Conservation (phyloP, 2,329 filamentous ascomycete species). For the Alternaria postmessia region DNA sequence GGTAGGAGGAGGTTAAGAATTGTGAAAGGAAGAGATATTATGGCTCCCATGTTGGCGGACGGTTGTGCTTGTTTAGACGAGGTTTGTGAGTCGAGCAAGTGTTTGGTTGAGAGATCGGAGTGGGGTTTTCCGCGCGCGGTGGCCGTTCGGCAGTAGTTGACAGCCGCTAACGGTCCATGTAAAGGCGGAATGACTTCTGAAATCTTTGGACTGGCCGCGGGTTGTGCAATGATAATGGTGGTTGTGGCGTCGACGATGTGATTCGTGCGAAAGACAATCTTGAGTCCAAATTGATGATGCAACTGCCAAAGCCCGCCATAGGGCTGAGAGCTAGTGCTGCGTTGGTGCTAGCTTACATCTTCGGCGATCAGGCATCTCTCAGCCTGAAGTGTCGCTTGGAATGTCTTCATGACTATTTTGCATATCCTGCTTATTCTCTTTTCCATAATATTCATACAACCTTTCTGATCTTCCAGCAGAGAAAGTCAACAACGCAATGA, state of each 20-base stretch:
- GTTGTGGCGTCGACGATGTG: background rate
- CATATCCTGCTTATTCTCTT: background rate
- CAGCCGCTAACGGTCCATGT: conserved; percentile 7
- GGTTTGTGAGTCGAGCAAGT: background rate
- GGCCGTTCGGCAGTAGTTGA: background rate
- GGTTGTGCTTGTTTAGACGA: background rate
- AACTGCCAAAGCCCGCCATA: conserved; percentile 4
- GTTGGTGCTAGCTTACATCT: background rate
- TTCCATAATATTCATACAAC: no score
- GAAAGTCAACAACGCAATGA: no score
- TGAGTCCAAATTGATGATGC: conserved; percentile 22
- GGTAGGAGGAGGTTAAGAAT: conserved; percentile 57
- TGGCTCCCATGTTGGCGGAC: conserved; percentile 35
- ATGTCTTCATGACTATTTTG: background rate
- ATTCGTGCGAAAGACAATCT: background rate
- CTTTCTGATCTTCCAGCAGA: background rate
- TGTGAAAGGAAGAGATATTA: conserved; percentile 37
- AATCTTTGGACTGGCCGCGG: background rate
- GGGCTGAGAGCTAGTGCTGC: conserved; percentile 15
- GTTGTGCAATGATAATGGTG: background rate
- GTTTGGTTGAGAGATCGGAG: background rate
- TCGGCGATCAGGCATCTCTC: background rate
- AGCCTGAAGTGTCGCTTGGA: background rate
- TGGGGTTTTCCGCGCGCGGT: conserved; percentile 1
- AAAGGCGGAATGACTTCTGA: background rate